These are phyloP conservation scores for Martiniozyma asiatica DNA, from an alignment of 1,139 yeast species.

Conservation along the genomic window DNA sequence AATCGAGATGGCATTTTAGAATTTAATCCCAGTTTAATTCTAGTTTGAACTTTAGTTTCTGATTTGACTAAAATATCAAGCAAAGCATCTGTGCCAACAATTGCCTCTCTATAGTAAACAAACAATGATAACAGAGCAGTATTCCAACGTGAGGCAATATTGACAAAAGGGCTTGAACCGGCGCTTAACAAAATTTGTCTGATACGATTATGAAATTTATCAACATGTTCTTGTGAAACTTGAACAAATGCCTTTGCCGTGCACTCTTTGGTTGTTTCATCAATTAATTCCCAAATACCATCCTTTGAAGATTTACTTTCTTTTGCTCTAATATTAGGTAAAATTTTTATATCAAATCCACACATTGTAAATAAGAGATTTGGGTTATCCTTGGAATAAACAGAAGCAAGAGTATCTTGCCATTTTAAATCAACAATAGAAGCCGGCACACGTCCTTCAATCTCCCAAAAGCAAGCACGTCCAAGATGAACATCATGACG, in stretches of 20 bases:
- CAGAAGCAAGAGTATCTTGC: constrained; percentile 77
- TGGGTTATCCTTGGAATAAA: constrained; percentile 83
- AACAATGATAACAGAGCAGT: constrained; percentile 80
- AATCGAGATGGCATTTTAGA: constrained; percentile 98
- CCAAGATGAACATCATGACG: constrained; percentile 89
- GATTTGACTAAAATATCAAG: constrained; percentile 78
- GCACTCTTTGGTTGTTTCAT: constrained; percentile 65
- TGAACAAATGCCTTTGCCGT: constrained; percentile 83
- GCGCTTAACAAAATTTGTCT: constrained; percentile 90
- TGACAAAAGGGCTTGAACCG: constrained; percentile 91
- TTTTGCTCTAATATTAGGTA: constrained; percentile 55
- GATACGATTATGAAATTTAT: constrained; percentile 69
- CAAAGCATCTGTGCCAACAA: constrained; percentile 67
- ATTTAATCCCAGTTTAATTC: constrained; percentile 89
- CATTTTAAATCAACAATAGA: constrained; percentile 66
- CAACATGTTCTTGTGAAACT: constrained; percentile 72
- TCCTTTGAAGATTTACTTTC: constrained; percentile 36
- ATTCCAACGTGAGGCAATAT: constrained; percentile 94
- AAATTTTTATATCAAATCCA: constrained; percentile 85
- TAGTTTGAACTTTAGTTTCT: constrained; percentile 87
- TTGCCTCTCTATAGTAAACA: constrained; percentile 89
- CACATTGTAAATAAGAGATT: constrained; percentile 82
- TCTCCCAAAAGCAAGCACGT: constrained; percentile 86
- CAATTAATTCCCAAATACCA: constrained; percentile 84
- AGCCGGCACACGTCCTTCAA: constrained; percentile 65